Base-by-base conservation (phyloP, 371 early-diverging fungal species). In the Batrachochytrium dendrobatidis region DNA sequence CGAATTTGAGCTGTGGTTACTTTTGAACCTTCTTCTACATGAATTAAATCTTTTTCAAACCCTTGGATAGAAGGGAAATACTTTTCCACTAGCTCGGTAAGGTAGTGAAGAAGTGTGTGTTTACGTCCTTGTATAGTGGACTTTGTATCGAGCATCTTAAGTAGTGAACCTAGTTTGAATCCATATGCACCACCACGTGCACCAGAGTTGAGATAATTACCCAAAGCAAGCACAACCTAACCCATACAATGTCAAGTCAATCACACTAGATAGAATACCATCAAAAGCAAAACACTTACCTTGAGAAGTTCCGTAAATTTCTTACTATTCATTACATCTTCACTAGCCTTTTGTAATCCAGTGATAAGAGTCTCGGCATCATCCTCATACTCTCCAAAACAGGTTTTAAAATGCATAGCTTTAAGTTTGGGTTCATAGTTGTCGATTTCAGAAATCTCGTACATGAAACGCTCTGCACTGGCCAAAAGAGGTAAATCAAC, bases 111-210 rank as follows among this genome's bases (percentile, higher is more conserved):
- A 24, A 79, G 62, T 10, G 79, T 79, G 63, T 79, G 77, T 55
- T 75, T 76, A 3, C 77, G 67, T n/a, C 43, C 55, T 45, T 49
- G 55, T 22, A 70, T 48, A 0, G 64, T 62, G 28, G 74, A 75
- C 34, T 74, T 74, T 18, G 75, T 75, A 55, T 77, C 78, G 7
- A 46, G 64, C 55, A 77, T 70, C 72, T 81, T 81, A 17, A 71
- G 34, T 17, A 81, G 25, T 58, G 70, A 69, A 28, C 63, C 64
- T 1, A 81, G 49, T 55, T 79, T 77, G 66, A 77, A 81, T 10
- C 81, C 81, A 56, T 76, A 79, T 6, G 81, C 81, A n/a, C 81
- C 81, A 30, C 77, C 81, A 34, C 77, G 51, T 31, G 70, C 64
- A 15, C 81, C 81, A 1, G 71, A 30, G 60, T 81, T 81, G 69